Conservation (phyloP, 176 grass and related monocot species). For the Eleusine coracana region DNA sequence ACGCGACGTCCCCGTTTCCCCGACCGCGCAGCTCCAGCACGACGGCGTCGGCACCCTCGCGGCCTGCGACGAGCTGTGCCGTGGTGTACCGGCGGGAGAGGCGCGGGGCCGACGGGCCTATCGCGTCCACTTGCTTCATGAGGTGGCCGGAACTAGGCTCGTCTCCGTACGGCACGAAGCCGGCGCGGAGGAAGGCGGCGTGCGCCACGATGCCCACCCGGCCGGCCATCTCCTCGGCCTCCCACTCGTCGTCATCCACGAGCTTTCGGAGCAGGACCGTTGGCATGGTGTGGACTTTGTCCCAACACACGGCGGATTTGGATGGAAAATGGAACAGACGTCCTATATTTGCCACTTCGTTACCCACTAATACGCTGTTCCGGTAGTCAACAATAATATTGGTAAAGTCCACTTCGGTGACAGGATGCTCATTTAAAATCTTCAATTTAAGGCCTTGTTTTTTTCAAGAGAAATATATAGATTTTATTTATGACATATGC, state of each 20-base stretch:
- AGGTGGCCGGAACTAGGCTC: not conserved
- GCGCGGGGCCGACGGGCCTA: not conserved
- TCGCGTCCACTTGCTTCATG: not conserved
- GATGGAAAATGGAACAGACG: not conserved
- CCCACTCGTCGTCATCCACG: not conserved
- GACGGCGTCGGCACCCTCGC: not conserved
- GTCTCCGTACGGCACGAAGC: not conserved
- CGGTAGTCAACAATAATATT: no score
- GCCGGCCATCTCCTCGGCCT: not conserved
- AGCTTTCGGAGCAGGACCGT: not conserved
- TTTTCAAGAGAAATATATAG: no score
- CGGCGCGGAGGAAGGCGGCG: conserved; percentile 2
- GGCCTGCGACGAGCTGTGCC: not conserved
- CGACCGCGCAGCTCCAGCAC: not conserved
- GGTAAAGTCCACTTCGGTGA: no score
- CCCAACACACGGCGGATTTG: no score
- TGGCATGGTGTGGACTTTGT: not conserved
- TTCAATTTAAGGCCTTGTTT: no score
- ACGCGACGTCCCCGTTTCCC: not conserved
- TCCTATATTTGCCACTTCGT: not conserved
- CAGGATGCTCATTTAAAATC: no score
- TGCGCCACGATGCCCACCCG: not conserved
- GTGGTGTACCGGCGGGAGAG: not conserved
- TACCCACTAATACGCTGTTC: not conserved
- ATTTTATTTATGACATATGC: no score